phyloP scores from a whole-genome alignment of 768 basidiomycete species.

The Pisolithus sp. region DNA sequence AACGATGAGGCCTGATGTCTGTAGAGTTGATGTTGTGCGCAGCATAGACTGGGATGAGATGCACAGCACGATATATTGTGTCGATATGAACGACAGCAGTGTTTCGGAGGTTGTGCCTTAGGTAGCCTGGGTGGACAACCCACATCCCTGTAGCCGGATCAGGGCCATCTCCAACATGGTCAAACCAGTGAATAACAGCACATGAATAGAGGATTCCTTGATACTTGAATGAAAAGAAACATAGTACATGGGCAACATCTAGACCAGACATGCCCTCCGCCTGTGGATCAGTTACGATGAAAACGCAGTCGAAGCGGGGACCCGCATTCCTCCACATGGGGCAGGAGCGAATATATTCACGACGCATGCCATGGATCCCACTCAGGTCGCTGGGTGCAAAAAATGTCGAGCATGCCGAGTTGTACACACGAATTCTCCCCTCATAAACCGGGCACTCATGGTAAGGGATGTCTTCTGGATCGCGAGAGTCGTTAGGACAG shows the following conservation, averaged over 20 bases:
- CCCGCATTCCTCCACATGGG: conserved; percentile 16
- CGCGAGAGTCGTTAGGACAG: conserved; percentile 7
- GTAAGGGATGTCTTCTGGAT: neutral
- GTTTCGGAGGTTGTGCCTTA: conserved; percentile 1
- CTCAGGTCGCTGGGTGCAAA: too few species aligned
- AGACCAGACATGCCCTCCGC: conserved; percentile 14
- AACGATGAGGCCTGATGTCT: conserved; percentile 11
- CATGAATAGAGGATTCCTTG: conserved; percentile 11
- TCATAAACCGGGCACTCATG: neutral
- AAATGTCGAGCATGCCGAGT: conserved; percentile 19
- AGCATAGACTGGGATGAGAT: conserved; percentile 24
- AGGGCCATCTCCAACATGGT: conserved; percentile 8
- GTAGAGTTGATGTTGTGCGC: conserved; percentile 3
- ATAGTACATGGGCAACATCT: conserved; percentile 10
- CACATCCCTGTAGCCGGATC: conserved; percentile 24
- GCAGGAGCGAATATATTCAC: conserved; percentile 16
- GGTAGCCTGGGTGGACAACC: conserved; percentile 12
- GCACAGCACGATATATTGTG: conserved; percentile 23
- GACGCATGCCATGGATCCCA: conserved; percentile 19
- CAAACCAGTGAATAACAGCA: conserved; percentile 19
- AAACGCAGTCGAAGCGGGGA: conserved; percentile 16
- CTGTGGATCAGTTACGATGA: conserved; percentile 10
- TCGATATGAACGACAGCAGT: conserved; percentile 23
- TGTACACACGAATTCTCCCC: conserved; percentile 2
- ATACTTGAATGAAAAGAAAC: conserved; percentile 22